Evolutionary conservation across 2,329 filamentous ascomycete genomes (phyloP).

Genomic region (Aphanoascus verrucosus): DNA sequence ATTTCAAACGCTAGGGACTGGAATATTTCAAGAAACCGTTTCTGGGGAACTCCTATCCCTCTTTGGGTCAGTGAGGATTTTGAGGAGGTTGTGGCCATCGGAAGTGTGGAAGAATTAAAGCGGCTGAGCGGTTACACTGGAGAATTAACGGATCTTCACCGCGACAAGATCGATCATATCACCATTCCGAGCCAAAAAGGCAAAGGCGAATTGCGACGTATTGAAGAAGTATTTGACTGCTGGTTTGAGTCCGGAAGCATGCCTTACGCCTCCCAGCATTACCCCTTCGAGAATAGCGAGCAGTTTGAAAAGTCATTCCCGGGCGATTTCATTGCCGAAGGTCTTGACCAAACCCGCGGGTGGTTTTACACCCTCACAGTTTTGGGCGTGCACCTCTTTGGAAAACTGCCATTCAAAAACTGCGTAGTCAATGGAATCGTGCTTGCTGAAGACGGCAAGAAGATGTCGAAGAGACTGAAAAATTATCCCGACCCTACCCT

Average conservation of each 20-base stretch:
- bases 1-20: conserved; percentile 84
- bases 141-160: conserved; percentile 74
- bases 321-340: conserved; percentile 89
- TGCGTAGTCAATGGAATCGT: conserved; percentile 96
- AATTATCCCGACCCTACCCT: conserved; percentile 84
- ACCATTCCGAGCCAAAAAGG: conserved; percentile 85
- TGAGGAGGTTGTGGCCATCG: conserved; percentile 76
- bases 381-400: conserved; percentile 77
- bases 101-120: conserved; percentile 74
- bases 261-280: conserved; percentile 85
- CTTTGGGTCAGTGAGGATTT: conserved; percentile 85
- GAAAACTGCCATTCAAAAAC: conserved; percentile 79
- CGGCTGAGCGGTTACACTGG: conserved; percentile 76
- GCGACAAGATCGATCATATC: conserved; percentile 86
- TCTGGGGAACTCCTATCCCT: conserved; percentile 90
- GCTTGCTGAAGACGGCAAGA: conserved; percentile 88
- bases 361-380: conserved; percentile 96
- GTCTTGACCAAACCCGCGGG: conserved; percentile 82
- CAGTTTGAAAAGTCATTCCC: conserved; percentile 73
- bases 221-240: conserved; percentile 88
- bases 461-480: conserved; percentile 95
- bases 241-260: conserved; percentile 97
- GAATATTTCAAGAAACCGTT: conserved; percentile 89
- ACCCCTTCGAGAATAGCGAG: conserved; percentile 81
- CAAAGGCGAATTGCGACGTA: conserved; percentile 67